A percentile compares a stretch with the other conserved stretches of the same genome.
Conservation (phyloP, 2,329 filamentous ascomycete species). For the Colletotrichum cuscutae region DNA sequence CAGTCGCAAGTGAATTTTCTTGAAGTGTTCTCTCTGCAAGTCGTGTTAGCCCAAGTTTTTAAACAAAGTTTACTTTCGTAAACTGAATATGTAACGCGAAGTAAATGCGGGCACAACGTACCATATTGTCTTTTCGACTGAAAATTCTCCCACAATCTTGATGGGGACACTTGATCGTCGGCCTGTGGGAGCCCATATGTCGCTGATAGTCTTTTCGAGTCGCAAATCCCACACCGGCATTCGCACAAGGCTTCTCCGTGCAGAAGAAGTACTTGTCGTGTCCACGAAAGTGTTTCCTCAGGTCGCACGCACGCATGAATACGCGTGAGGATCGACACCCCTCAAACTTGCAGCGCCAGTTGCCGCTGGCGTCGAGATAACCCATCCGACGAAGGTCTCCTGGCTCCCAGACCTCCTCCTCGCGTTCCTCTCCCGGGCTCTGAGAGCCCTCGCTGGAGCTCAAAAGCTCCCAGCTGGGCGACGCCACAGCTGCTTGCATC, state of each 20-base stretch:
- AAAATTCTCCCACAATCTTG: slow-evolving; percentile 19
- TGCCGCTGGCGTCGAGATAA: slow-evolving; percentile 23
- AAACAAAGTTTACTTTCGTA: neutral
- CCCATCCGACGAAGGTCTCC: slow-evolving; percentile 19
- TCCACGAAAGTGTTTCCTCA: slow-evolving; percentile 22
- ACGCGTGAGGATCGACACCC: slow-evolving; percentile 8
- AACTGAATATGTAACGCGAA: too few relatives aligned
- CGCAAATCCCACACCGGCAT: slow-evolving; percentile 12
- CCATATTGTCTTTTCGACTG: slow-evolving; percentile 25
- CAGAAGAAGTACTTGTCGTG: slow-evolving; percentile 27
- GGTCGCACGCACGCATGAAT: slow-evolving; percentile 19
- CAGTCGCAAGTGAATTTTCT: slow-evolving; percentile 7
- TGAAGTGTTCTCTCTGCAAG: slow-evolving; percentile 21
- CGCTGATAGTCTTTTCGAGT: slow-evolving; percentile 22
- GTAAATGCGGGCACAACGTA: neutral
- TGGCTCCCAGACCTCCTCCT: slow-evolving; percentile 18
- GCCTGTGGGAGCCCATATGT: slow-evolving; percentile 22
- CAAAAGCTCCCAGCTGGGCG: neutral
- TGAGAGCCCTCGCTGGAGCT: neutral
- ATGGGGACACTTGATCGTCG: slow-evolving; percentile 10
- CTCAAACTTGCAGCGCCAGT: slow-evolving; percentile 13
- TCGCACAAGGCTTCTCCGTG: slow-evolving; percentile 11
- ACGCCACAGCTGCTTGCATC: neutral
- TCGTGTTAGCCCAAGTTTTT: neutral
- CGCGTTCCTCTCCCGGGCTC: slow-evolving; percentile 5